Base-by-base conservation (phyloP, 805 yeast genomes). In the Candida railenensis region DNA sequence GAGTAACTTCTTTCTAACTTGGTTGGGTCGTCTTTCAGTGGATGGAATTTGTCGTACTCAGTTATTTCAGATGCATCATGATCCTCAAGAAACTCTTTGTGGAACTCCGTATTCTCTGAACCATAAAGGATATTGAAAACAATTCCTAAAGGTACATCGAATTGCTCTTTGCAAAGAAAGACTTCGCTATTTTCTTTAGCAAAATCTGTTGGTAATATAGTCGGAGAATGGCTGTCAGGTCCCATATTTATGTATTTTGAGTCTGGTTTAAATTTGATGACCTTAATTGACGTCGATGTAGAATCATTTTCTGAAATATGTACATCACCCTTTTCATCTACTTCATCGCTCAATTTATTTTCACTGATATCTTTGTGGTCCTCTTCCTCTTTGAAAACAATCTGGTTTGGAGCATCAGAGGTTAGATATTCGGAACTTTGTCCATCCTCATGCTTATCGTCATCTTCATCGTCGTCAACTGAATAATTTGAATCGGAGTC, bases 91-190 rank as follows among this genome's bases (percentile, higher is more conserved):
- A 71, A 53, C 14, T 54, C 59, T 39, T 57, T 58, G 50, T 76
- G 74, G 48, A 68, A 77, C 3, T 57, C 43, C 3, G 63, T 76
- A 42, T 80, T 76, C 18, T 58, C 57, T 4, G 74, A 68, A 21
- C 96, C 96, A 65, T 85, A 92, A 41, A 90, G 53, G 7, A 91
- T 55, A 46, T 79, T 80, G 56, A 75, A 89, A 0, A 89, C 77
- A 0, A 85, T 73, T 0, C 97, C 97, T 3, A 92, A 69, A 1
- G 98, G 94, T 1, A 87, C 91, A 14, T 74, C 66, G 33, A 87
- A 66, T 1, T 66, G 69, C 20, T 76, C 79, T 34, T 78, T 77
- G 20, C 70, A 67, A 3, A 81, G 67, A 30, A 86, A 69, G 3
- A 79, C 61, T 39, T 69, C 78, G 53, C 83, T 89, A 11, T 77